These are phyloP conservation scores for Hirschioporus abietinus DNA, from an alignment of 768 basidiomycete genomes.

Conservation along the genomic window DNA sequence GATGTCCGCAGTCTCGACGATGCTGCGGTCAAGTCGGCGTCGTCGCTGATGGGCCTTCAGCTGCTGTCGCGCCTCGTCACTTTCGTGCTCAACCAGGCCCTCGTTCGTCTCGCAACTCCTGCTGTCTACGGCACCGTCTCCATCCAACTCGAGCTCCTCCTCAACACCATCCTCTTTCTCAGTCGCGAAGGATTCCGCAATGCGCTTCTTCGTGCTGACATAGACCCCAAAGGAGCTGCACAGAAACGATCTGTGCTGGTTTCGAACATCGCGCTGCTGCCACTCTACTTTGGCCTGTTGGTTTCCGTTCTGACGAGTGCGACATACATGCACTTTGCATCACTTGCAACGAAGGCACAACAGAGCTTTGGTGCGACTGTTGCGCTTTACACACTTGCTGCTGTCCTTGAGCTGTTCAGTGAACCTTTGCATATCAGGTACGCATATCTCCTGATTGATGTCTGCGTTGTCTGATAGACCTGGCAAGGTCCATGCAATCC, in stretches of 20 bases:
- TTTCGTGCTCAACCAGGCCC: slow-evolving; percentile 82
- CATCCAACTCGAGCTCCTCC: slow-evolving; percentile 89
- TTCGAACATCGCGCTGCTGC: slow-evolving; percentile 56
- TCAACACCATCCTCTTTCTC: slow-evolving; percentile 87
- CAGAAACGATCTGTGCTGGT: slow-evolving; percentile 12
- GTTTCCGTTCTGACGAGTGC: slow-evolving; percentile 47
- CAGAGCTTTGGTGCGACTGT: slow-evolving; percentile 61
- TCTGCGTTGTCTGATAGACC: neutral
- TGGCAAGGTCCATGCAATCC: slow-evolving; percentile 62
- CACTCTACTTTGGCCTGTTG: slow-evolving; percentile 63
- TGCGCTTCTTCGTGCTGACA: slow-evolving; percentile 62
- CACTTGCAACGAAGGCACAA: slow-evolving; percentile 51
- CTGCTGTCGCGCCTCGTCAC: slow-evolving; percentile 80
- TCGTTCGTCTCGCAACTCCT: slow-evolving; percentile 51
- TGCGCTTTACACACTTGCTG: slow-evolving; percentile 65
- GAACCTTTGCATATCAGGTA: slow-evolving; percentile 81
- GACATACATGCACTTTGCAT: slow-evolving; percentile 52
- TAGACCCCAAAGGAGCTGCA: slow-evolving; percentile 15
- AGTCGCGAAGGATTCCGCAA: slow-evolving; percentile 91
- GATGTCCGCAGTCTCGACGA: slow-evolving; percentile 1
- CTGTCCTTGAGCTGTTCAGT: slow-evolving; percentile 69
- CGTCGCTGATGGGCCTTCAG: slow-evolving; percentile 81
- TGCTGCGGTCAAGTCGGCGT: slow-evolving; percentile 32
- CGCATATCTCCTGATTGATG: slow-evolving; percentile 19
- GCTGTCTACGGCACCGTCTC: slow-evolving; percentile 70